Evolutionary conservation across 805 yeast genomes (phyloP).

Genomic region (Clavispora asparagi): DNA sequence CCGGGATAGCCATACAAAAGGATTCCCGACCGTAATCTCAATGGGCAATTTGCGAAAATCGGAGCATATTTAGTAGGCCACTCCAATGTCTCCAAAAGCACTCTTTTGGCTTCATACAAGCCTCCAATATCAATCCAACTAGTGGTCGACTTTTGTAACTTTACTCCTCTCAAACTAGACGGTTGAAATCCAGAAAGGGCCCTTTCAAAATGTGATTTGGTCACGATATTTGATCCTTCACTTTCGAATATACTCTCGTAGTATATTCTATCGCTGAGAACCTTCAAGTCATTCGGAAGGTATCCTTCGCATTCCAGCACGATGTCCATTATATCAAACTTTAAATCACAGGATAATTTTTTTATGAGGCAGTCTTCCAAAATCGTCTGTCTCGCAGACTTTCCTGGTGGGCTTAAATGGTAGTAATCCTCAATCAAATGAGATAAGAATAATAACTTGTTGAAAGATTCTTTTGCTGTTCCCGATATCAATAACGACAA

Average conservation of each 20-base stretch:
- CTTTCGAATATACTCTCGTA: constrained; percentile 40
- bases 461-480: constrained; percentile 58
- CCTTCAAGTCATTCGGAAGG: constrained; percentile 74
- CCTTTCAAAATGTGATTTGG: constrained; percentile 40
- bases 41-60: constrained; percentile 83
- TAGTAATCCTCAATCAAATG: constrained; percentile 65
- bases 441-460: constrained; percentile 54
- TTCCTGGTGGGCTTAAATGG: constrained; percentile 64
- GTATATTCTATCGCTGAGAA: constrained; percentile 63
- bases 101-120: constrained; percentile 63
- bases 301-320: constrained; percentile 81
- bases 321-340: constrained; percentile 39
- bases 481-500: constrained; percentile 61
- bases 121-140: constrained; percentile 93
- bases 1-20: constrained; percentile 95
- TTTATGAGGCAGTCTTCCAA: constrained; percentile 34
- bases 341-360: constrained; percentile 27
- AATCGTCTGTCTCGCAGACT: constrained; percentile 49
- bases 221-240: constrained; percentile 6
- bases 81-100: constrained; percentile 81
- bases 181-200: constrained; percentile 74
- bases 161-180: constrained; percentile 79
- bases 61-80: constrained; percentile 98
- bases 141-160: constrained; percentile 68
- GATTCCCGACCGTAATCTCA: constrained; percentile 84